phyloP scores from a whole-genome alignment of 2,329 filamentous ascomycete genomes.

The Lachnum nothofagi region DNA sequence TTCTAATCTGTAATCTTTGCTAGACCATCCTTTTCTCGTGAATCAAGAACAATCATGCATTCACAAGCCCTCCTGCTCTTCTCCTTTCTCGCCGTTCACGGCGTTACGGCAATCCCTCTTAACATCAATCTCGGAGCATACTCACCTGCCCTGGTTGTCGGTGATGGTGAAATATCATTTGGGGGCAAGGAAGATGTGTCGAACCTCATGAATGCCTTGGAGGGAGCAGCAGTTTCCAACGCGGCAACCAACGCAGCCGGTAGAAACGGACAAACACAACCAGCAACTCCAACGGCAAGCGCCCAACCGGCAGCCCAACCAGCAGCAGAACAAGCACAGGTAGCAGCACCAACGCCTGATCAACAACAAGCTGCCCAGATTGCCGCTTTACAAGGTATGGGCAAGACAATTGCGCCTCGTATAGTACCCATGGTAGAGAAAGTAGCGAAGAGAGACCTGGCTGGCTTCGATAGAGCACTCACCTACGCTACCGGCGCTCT shows the following conservation, averaged over 20 bases:
- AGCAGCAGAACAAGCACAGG: slow-evolving; percentile 7
- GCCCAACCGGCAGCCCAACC: slow-evolving; percentile 15
- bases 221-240: slow-evolving; percentile 42
- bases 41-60: slow-evolving; percentile 20
- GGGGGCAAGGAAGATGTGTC: slow-evolving; percentile 43
- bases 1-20: slow-evolving; percentile 17
- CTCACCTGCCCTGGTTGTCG: slow-evolving; percentile 30
- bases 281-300: slow-evolving; percentile 19
- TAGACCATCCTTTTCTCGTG: slow-evolving; percentile 3
- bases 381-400: slow-evolving; percentile 43
- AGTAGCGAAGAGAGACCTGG: slow-evolving; percentile 34
- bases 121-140: slow-evolving; percentile 20
- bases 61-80: slow-evolving; percentile 31
- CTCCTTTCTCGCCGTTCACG: slow-evolving; percentile 30
- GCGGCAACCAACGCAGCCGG: slow-evolving; percentile 33
- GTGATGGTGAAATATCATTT: slow-evolving; percentile 45
- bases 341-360: slow-evolving; percentile 11
- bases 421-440: slow-evolving; percentile 16
- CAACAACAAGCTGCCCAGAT: slow-evolving; percentile 37
- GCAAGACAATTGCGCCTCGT: slow-evolving; percentile 46
- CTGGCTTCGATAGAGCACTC: slow-evolving; percentile 39
- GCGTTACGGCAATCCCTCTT: slow-evolving; percentile 29
- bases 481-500: slow-evolving; percentile 38
- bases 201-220: slow-evolving; percentile 41
- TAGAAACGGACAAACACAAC: slow-evolving; percentile 28